phyloP scores from a whole-genome alignment of 2,329 filamentous ascomycete species.

The Rhinocladiella similis region DNA sequence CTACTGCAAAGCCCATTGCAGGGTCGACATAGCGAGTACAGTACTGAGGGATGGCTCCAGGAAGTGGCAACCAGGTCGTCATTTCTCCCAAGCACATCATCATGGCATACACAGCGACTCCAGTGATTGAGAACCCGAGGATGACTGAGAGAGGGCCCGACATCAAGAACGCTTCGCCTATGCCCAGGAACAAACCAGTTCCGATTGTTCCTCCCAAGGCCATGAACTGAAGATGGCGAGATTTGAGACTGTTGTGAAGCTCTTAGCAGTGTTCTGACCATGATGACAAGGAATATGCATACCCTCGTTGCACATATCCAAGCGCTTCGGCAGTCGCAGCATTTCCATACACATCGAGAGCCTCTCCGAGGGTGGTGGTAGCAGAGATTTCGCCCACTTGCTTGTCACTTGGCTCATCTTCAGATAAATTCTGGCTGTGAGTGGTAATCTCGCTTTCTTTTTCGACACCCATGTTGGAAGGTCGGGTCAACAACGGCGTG shows the following conservation, averaged over 20 bases:
- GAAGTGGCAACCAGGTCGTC: slow-evolving; percentile 50
- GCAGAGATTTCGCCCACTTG: background rate
- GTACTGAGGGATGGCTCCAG: slow-evolving; percentile 50
- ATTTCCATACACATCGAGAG: slow-evolving; percentile 54
- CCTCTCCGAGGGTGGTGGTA: slow-evolving; percentile 39
- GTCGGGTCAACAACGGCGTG: background rate
- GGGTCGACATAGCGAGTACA: slow-evolving; percentile 45
- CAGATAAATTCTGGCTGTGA: background rate
- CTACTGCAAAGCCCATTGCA: slow-evolving; percentile 48
- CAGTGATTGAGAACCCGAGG: slow-evolving; percentile 54
- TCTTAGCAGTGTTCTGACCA: slow-evolving; percentile 19
- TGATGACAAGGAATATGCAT: too few species aligned
- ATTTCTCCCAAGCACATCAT: slow-evolving; percentile 46
- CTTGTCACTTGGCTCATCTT: background rate
- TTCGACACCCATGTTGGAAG: background rate
- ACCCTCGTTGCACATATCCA: slow-evolving; percentile 51
- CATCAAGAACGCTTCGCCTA: slow-evolving; percentile 53
- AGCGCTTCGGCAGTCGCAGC: slow-evolving; percentile 50
- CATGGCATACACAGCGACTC: slow-evolving; percentile 47
- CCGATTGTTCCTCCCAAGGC: slow-evolving; percentile 60
- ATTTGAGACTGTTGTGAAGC: slow-evolving; percentile 41
- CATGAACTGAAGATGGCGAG: slow-evolving; percentile 60
- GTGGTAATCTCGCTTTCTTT: background rate
- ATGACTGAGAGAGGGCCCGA: slow-evolving; percentile 55
- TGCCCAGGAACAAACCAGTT: slow-evolving; percentile 57